A percentile compares a stretch with the other conserved stretches of the same genome.
Evolutionary conservation across 2,329 filamentous ascomycete genomes (phyloP).

Genomic region (Penicillium sp.): DNA sequence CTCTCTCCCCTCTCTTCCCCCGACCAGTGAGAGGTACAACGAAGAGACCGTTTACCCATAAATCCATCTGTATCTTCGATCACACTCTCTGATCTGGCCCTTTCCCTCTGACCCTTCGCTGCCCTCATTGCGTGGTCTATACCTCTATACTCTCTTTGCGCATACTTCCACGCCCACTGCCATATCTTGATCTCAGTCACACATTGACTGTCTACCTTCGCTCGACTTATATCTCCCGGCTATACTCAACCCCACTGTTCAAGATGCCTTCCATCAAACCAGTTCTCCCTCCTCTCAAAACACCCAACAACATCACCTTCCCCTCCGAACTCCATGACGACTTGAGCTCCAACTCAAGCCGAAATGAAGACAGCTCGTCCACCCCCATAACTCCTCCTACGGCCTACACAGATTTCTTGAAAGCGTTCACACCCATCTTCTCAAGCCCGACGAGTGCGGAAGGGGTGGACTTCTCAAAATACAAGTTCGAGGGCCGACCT

Average conservation of each 20-base stretch:
- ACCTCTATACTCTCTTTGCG: slow-evolving; percentile 14
- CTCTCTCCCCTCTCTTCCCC: slow-evolving; percentile 13
- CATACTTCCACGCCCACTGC: slow-evolving; percentile 19
- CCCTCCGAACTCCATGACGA: slow-evolving; percentile 67
- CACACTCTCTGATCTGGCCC: slow-evolving; percentile 6
- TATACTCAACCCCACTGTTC: background rate
- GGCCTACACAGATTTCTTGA: slow-evolving; percentile 92
- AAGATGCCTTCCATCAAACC: slow-evolving; percentile 42
- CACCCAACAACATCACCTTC: slow-evolving; percentile 49
- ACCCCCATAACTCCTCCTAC: slow-evolving; percentile 90
- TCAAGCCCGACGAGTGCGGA: slow-evolving; percentile 65
- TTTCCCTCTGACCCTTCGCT: background rate
- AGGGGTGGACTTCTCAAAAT: slow-evolving; percentile 56
- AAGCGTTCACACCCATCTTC: slow-evolving; percentile 73
- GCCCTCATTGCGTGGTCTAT: slow-evolving; percentile 2
- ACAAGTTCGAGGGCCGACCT: slow-evolving; percentile 33
- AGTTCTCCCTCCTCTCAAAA: slow-evolving; percentile 47
- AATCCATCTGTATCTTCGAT: slow-evolving; percentile 1
- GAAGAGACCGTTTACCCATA: slow-evolving; percentile 3
- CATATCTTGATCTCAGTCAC: background rate
- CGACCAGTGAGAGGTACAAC: slow-evolving; percentile 17
- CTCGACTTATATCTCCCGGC: background rate
- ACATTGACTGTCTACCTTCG: background rate
- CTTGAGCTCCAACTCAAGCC: slow-evolving; percentile 57
- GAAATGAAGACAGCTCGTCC: slow-evolving; percentile 62